Evolutionary conservation across 1,284 basidiomycete species (phyloP).

Genomic region (Earliella scabrosa): DNA sequence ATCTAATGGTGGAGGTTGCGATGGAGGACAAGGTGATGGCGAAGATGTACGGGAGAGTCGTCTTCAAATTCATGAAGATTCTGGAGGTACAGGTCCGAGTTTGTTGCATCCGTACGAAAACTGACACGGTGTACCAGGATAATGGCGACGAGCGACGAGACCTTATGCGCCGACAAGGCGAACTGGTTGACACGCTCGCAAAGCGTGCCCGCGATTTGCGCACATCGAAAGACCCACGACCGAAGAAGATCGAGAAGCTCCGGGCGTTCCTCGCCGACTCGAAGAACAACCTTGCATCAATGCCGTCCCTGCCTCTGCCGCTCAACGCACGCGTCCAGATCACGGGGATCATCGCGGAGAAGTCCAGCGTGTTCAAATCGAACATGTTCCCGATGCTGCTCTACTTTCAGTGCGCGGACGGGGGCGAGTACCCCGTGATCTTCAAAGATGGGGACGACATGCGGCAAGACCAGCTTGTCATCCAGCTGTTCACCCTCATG

Average conservation of each 20-base stretch:
- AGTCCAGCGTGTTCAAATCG: constrained; percentile 97
- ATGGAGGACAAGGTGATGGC: constrained; percentile 82
- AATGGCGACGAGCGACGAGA: constrained; percentile 81
- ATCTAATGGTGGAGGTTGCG: constrained; percentile 92
- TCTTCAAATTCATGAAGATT: constrained; percentile 88
- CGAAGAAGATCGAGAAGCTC: constrained; percentile 97
- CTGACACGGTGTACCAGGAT: constrained; percentile 41
- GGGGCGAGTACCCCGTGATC: constrained; percentile 89
- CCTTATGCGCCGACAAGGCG: constrained; percentile 82
- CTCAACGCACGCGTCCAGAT: constrained; percentile 86
- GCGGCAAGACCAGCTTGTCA: constrained; percentile 96
- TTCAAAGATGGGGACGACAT: constrained; percentile 99
- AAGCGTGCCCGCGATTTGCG: constrained; percentile 87
- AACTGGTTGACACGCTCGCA: constrained; percentile 84
- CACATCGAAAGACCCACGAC: constrained; percentile 89
- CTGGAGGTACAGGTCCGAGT: constrained; percentile 72
- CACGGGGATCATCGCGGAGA: constrained; percentile 87
- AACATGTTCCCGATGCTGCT: constrained; percentile 93
- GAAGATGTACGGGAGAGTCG: constrained; percentile 92
- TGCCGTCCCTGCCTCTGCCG: constrained; percentile 85
- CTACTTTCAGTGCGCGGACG: constrained; percentile 83
- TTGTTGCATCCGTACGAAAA: no score
- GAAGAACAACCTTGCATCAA: constrained; percentile 78
- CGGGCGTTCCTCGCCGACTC: constrained; percentile 83
- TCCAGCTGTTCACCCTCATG: constrained; percentile 98